These are phyloP conservation scores for Astrothelium macrocarpum DNA, from an alignment of 495 filamentous ascomycete genomes.

Conservation along the genomic window DNA sequence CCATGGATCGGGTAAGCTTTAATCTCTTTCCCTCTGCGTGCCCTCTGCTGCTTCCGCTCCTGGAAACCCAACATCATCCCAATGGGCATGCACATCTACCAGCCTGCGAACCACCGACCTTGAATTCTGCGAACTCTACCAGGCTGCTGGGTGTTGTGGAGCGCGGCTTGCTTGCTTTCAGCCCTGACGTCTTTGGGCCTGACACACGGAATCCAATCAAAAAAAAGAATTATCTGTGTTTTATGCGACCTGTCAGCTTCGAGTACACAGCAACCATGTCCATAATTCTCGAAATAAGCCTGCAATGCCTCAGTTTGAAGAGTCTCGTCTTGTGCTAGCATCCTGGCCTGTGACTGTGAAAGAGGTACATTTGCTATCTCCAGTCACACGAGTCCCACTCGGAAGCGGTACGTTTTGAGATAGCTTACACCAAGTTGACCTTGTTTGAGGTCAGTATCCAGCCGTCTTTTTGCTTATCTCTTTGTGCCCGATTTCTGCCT, in stretches of 20 bases:
- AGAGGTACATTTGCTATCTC: background rate
- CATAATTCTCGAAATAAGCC: background rate
- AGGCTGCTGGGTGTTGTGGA: background rate
- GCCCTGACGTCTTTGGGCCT: background rate
- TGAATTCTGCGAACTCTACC: background rate
- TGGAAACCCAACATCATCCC: background rate
- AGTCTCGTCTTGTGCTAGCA: background rate
- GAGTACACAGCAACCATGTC: background rate
- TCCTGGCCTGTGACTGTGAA: background rate
- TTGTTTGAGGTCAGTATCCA: background rate
- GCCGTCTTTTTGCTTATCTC: background rate
- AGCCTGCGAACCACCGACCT: background rate
- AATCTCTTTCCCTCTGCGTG: background rate
- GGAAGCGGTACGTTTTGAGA: background rate
- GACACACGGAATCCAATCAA: background rate
- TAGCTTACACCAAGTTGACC: background rate
- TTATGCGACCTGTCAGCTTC: background rate
- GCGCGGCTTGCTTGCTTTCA: background rate
- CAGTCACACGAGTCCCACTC: background rate
- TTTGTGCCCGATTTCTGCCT: background rate
- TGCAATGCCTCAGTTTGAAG: background rate
- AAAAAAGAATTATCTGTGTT: background rate
- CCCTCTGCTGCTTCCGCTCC: background rate
- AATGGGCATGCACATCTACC: background rate
- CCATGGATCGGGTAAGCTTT: slow-evolving; percentile 5